Conservation (phyloP, 2,329 filamentous ascomycete genomes). For the Fusarium scirpi region DNA sequence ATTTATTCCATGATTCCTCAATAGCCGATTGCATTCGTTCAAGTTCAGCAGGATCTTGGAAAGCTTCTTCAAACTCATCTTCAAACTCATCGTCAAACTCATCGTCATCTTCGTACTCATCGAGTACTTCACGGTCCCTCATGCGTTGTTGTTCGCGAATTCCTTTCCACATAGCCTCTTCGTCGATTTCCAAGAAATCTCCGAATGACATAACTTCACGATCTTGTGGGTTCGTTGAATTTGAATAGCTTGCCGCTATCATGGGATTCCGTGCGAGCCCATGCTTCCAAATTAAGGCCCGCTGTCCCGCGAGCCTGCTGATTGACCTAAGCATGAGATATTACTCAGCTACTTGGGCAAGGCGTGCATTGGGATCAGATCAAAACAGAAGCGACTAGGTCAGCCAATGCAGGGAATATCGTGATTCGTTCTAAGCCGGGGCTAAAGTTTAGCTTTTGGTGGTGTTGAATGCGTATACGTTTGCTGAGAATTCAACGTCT, state of each 20-base stretch:
- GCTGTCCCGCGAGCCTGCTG: background rate
- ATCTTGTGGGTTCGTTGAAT: background rate
- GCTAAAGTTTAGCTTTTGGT: background rate
- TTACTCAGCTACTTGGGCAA: background rate
- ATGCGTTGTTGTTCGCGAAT: background rate
- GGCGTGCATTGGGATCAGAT: background rate
- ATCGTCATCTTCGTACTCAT: background rate
- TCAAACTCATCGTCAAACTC: background rate
- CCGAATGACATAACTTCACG: background rate
- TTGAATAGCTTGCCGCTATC: background rate
- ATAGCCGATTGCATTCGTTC: background rate
- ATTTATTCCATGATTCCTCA: background rate
- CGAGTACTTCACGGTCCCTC: background rate
- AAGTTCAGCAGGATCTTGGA: background rate
- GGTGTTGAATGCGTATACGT: background rate
- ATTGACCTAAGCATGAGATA: constrained; percentile 9
- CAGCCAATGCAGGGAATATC: background rate
- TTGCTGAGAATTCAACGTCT: constrained; percentile 6
- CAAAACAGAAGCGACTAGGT: background rate
- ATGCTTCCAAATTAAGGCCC: background rate
- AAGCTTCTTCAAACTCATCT: background rate
- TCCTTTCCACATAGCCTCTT: background rate
- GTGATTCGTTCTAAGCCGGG: background rate
- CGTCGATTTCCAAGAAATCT: background rate
- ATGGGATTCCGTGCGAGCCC: too few relatives aligned